Conservation (phyloP, 2,329 filamentous ascomycete genomes). For the Exutisphaerella laricina region DNA sequence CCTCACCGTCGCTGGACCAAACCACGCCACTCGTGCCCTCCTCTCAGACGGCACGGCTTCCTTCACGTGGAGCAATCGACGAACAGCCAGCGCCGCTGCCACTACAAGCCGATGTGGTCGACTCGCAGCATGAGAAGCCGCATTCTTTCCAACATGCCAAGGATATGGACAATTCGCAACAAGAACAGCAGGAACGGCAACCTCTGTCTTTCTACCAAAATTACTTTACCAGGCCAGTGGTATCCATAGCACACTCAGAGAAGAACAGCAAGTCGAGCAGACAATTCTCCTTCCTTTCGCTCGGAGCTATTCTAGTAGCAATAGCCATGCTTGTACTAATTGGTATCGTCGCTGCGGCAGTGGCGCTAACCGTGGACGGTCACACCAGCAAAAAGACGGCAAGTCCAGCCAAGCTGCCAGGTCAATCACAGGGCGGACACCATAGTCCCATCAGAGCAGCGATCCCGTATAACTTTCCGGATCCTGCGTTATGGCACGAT, state of each 20-base stretch:
- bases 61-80: neutral
- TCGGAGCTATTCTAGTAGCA: constrained; percentile 18
- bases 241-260: constrained; percentile 9
- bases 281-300: constrained; percentile 27
- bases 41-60: neutral
- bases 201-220: constrained; percentile 23
- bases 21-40: neutral
- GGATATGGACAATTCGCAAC: neutral
- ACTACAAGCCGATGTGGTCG: neutral
- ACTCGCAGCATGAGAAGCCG: neutral
- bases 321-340: constrained; percentile 19
- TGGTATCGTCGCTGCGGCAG: constrained; percentile 22
- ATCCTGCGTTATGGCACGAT: constrained; percentile 33
- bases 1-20: neutral
- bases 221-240: constrained; percentile 22
- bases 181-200: neutral
- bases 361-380: constrained; percentile 16
- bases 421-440: too few species aligned
- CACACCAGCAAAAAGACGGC: constrained; percentile 1
- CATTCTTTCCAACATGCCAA: neutral
- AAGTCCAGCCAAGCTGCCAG: too few species aligned
- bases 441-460: constrained; percentile 21
- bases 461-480: constrained; percentile 35
- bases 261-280: constrained; percentile 13
- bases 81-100: neutral